Evolutionary conservation across 805 yeast genomes (phyloP), one percentile per base, ranked within the genome.

Genomic region (Saccharomyces mikatae): DNA sequence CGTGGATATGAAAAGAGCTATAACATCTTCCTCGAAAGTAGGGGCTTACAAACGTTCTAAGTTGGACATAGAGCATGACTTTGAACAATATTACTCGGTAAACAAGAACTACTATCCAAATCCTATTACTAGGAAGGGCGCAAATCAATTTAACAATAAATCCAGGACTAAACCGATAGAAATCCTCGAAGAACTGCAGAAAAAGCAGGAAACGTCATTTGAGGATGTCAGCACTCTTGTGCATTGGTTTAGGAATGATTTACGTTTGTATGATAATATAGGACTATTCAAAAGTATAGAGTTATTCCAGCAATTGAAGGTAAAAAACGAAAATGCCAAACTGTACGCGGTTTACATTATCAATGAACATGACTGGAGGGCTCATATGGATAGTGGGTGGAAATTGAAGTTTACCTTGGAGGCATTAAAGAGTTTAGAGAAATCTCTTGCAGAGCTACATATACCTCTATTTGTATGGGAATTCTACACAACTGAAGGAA

Each of bases 161-260:
- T 52, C 55, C 32, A 51, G 62, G 29, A 41, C 48, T 22, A 63
- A 53, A 47, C 66, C 66, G 1, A 52, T 58, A 9, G 58, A 56
- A 3, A 11, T 55, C 13, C 50, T 63, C 41, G 55, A 58, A 27
- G 47, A 53, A 11, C 28, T 29, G 29, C 47, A 44, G 24, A 17
- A 52, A 6, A 30, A 47, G 21, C 55, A 52, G 22, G 48, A 46
- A 14, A 10, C 28, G n/a, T 24, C 44, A 21, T 22, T 26, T 5
- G 50, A 54, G 1, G 49, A 54, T 10, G 56, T 54, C 8, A 55
- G 57, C 29, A 50, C 58, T 21, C 52, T 75, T 13, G 72, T 76
- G 21, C 81, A 78, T 61, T 72, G 81, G 74, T 78, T 80, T 52
- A 62, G 76, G 17, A 69, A 73, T 41, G 84, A 80, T 57, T 63